phyloP scores from a whole-genome alignment of 164 flowering plant genomes.

The Euptelea pleiosperma region DNA sequence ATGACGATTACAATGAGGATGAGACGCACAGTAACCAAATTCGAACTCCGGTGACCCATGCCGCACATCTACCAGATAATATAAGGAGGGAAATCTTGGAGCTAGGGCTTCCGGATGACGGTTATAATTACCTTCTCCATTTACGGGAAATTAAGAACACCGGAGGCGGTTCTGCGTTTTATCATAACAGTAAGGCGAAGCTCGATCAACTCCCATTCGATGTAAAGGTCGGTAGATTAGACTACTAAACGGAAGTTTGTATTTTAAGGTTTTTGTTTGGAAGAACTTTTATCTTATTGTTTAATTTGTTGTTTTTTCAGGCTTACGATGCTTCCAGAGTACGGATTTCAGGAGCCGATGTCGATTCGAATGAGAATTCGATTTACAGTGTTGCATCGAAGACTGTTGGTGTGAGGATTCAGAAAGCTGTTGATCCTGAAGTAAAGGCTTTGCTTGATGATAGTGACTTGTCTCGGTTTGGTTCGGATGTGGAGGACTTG shows the following conservation, averaged over 20 bases:
- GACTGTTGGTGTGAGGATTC: conserved; percentile 55
- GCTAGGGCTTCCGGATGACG: conserved; percentile 93
- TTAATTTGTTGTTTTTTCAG: conserved; percentile 28
- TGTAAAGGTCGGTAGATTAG: conserved; percentile 58
- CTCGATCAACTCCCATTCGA: conserved; percentile 58
- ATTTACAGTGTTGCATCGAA: conserved; percentile 56
- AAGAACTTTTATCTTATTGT: not conserved
- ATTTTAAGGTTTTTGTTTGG: not conserved
- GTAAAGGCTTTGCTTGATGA: conserved; percentile 75
- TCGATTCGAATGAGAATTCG: conserved; percentile 31
- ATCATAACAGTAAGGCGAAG: conserved; percentile 62
- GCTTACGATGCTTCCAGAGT: conserved; percentile 91
- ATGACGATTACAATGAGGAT: conserved; percentile 20
- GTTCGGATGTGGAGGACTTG: conserved; percentile 83
- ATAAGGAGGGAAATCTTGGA: conserved; percentile 78
- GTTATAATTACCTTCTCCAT: conserved; percentile 80
- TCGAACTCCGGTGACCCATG: not conserved
- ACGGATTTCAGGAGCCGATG: conserved; percentile 29
- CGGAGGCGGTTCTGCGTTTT: conserved; percentile 76
- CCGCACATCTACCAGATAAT: conserved; percentile 48
- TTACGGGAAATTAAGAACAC: conserved; percentile 77
- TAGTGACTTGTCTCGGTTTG: conserved; percentile 56
- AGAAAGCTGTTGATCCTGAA: conserved; percentile 79
- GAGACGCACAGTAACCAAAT: not conserved
- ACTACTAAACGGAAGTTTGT: not conserved